Conservation (phyloP, 163 green algal species). For the Coccomyxa subellipsoidea region DNA sequence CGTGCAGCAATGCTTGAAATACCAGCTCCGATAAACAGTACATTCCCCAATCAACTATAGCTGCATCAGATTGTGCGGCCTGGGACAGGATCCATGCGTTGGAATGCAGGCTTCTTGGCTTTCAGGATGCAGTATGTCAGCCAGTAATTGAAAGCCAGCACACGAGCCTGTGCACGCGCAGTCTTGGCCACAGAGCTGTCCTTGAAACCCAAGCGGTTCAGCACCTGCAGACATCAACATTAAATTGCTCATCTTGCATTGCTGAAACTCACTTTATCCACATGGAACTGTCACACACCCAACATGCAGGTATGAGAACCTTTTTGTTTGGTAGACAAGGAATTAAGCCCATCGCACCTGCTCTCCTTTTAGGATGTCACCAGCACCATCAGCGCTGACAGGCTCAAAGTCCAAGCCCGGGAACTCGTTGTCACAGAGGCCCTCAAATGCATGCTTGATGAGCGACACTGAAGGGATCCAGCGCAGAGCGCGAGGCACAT, state of each 20-base stretch:
- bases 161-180: constrained; percentile 25
- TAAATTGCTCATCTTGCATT: too few relatives aligned
- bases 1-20: too few relatives aligned
- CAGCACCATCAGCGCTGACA: neutral
- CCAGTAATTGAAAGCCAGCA: constrained; percentile 78
- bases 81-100: constrained; percentile 26
- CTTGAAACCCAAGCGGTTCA: constrained; percentile 66
- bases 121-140: constrained; percentile 66
- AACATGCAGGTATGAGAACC: too few relatives aligned
- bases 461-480: constrained; percentile 82
- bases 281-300: too few relatives aligned
- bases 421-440: constrained; percentile 90
- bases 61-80: neutral
- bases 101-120: constrained; percentile 59
- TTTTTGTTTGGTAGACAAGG: too few relatives aligned
- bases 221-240: constrained; percentile 45
- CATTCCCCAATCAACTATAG: too few relatives aligned
- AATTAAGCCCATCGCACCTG: constrained; percentile 12
- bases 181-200: constrained; percentile 21
- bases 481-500: constrained; percentile 47
- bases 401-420: constrained; percentile 61
- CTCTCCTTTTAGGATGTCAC: constrained; percentile 38
- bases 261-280: too few relatives aligned
- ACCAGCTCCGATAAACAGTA: too few relatives aligned
- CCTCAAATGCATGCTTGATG: constrained; percentile 87